A percentile compares a stretch with the other conserved stretches of the same genome.
These are phyloP conservation scores for Knoxia roxburghii DNA, from an alignment of 257 asterid species.

Conservation along the genomic window DNA sequence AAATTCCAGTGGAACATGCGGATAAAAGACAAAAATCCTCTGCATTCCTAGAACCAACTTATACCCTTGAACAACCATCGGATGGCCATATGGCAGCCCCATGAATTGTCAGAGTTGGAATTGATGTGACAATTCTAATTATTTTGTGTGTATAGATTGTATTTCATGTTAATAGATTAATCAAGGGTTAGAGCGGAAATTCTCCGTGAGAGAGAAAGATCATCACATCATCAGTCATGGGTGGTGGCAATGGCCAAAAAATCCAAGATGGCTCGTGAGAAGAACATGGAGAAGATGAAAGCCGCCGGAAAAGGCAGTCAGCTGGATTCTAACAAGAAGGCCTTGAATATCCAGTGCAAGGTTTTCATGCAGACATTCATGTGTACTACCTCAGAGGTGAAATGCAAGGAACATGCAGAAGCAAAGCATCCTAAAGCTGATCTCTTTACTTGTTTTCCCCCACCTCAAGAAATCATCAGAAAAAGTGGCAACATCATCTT, in stretches of 20 bases:
- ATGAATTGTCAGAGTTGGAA: too few species aligned
- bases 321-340: conserved; percentile 82
- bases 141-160: too few species aligned
- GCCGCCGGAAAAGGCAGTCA: conserved; percentile 66
- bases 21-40: too few species aligned
- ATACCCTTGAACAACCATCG: too few species aligned
- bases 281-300: conserved; percentile 62
- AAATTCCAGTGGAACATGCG: too few species aligned
- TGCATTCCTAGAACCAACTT: too few species aligned
- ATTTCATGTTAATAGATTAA: too few species aligned
- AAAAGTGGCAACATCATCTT: not conserved
- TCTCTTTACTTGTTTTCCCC: conserved; percentile 57
- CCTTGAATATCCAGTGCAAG: conserved; percentile 85
- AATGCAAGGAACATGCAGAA: conserved; percentile 92
- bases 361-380: conserved; percentile 88
- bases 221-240: conserved; percentile 37
- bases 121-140: too few species aligned
- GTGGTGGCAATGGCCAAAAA: conserved; percentile 87
- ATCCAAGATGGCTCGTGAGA: conserved; percentile 86
- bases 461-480: conserved; percentile 55
- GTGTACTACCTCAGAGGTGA: conserved; percentile 92
- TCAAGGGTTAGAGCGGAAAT: not conserved
- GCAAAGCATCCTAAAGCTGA: conserved; percentile 89
- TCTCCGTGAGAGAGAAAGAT: conserved; percentile 14
- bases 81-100: too few species aligned